Base-by-base conservation (phyloP, 176 grass and related monocot genomes). In the Pharus latifolius region DNA sequence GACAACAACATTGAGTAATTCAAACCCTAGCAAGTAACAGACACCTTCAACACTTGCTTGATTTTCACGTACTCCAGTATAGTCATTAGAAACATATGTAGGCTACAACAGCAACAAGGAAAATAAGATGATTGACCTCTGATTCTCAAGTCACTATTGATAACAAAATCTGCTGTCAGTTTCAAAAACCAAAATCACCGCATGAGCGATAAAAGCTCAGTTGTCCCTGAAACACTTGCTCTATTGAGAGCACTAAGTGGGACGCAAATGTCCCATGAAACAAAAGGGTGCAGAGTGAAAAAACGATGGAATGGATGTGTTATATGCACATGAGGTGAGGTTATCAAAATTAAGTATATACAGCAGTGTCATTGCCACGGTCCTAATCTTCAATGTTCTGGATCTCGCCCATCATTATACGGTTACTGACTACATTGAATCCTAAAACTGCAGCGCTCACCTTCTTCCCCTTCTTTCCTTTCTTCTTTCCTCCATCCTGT, bases 331-430 rank as follows among this genome's bases (percentile, higher is more conserved):
- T 13, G 12, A 76, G 75, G 65, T 52, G 56, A 5, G 64, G 33
- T 69, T 41, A 57, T 52, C 47, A 65, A 67, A 31, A 9, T 17
- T 3, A 18, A 61, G 53, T 92, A 92, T 96, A 64, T 96, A 96
- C 85, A 92, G 22, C 23, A 20, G 42, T 41, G 30, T 38, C 59
- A 25, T 35, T n/a, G 7, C 74, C 60, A 46, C 30, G 30, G 3
- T 45, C 73, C 79, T 83, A 92, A 23, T 88, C 70, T 2, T 92
- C 90, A 9, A 69, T 49, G 16, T 75, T 91, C 82, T 99, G 96
- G 73, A 99, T 99, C 78, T 99, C 96, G 10, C 96, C 96, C 96
- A 84, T 94, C 96, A 99, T 99, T 54, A 95, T 95, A 37, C 96
- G 87, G 87, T 91, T 99, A 67, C 96, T 99, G 48, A 95, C 90